These are phyloP conservation scores for Panaeolus papilionaceus DNA, from an alignment of 768 basidiomycete species.

Conservation along the genomic window DNA sequence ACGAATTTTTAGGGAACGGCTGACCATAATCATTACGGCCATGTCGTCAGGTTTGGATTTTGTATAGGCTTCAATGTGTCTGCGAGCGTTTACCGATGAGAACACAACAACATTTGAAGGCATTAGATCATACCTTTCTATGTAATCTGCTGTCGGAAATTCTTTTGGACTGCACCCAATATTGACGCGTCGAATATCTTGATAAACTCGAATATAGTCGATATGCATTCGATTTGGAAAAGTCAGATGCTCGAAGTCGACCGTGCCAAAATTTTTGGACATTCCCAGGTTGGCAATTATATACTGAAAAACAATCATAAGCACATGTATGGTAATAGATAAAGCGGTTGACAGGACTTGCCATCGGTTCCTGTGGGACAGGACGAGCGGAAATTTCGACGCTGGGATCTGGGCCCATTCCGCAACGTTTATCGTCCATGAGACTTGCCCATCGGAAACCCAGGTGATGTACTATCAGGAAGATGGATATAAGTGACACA, in stretches of 20 bases:
- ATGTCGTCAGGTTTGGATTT: slow-evolving; percentile 84
- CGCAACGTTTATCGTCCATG: slow-evolving; percentile 73
- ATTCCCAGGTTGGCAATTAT: slow-evolving; percentile 88
- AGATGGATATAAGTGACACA: slow-evolving; percentile 4
- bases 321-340: slow-evolving; percentile 16
- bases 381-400: slow-evolving; percentile 73
- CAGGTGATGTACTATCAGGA: slow-evolving; percentile 74
- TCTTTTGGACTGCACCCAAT: slow-evolving; percentile 84
- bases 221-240: slow-evolving; percentile 81
- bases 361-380: slow-evolving; percentile 86
- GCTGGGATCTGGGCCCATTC: slow-evolving; percentile 58
- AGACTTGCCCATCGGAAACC: slow-evolving; percentile 65
- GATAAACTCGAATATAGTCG: slow-evolving; percentile 93
- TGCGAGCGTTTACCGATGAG: slow-evolving; percentile 21
- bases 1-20: slow-evolving; percentile 70
- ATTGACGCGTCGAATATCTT: slow-evolving; percentile 69
- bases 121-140: slow-evolving; percentile 58
- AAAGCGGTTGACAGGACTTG: slow-evolving; percentile 31
- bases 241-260: slow-evolving; percentile 74
- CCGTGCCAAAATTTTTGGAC: slow-evolving; percentile 75
- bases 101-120: neutral
- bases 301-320: slow-evolving; percentile 54
- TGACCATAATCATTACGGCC: slow-evolving; percentile 69
- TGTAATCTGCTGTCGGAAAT: slow-evolving; percentile 85
- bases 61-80: slow-evolving; percentile 71